Base-by-base conservation (phyloP, 2,329 filamentous ascomycete species). In the Raffaelea albimanens region DNA sequence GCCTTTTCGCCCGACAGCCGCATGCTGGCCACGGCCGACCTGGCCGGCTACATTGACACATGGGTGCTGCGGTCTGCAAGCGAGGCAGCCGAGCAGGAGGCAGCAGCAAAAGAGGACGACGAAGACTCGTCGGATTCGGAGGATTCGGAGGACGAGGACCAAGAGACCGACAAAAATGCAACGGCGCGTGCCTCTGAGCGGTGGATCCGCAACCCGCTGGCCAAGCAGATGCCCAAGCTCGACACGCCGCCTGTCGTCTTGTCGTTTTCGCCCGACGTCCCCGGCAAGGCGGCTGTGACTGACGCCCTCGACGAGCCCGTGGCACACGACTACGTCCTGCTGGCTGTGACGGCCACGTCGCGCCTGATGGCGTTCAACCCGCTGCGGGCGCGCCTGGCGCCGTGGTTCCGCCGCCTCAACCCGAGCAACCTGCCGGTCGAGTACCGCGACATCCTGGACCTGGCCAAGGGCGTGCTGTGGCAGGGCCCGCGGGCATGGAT, bases 341-440 rank as follows among this genome's bases (percentile, higher is more conserved):
- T 76, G 34, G 69, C 67, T 16, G 65, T 68, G 65, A 85, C 70
- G 52, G 77, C 66, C 47, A 78, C 61, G 63, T 81, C 59, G 60
- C 71, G 89, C 50, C 67, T 97, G 39, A 77, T 87, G 53, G 79
- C 93, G 46, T 87, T 97, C 63, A 80, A 95, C 56, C 78, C 88
- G 34, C 70, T 83, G n/a, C 73, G 78, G 43, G 90, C 90, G 40
- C 78, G 78, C 18, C 69, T 97, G 11, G 88, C 84, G 4, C 76
- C 86, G 33, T 98, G 93, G 93, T 88, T 87, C 9, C 78, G 87
- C 54, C 77, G 85, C 34, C 95, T 97, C 61, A 82, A 84, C 4
- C 78, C 82, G n/a, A 75, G 77, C 16, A 77, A 75, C 49, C 78
- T 96, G 19, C 93, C 89, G 0, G 70, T 73, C 3, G 77, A 85